Evolutionary conservation across 179 eudicot genomes (phyloP), one percentile per base, ranked within the genome.

Genomic region (Gypsophila paniculata): DNA sequence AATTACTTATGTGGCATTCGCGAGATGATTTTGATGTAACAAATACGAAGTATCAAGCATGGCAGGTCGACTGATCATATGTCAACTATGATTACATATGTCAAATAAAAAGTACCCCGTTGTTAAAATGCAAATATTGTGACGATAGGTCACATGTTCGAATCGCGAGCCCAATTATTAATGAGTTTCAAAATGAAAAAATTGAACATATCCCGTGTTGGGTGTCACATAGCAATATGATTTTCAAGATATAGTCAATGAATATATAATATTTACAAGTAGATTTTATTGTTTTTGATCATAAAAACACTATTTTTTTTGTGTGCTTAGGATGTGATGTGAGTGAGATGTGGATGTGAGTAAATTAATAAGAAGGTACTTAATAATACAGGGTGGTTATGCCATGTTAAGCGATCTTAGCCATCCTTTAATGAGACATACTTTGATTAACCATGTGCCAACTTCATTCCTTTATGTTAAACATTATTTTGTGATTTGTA

Each of bases 381-480:
- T 58, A 26, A 49, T 39, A 5, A 42, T 61, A 65, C 60, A 74
- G n/a, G 69, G 69, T 74, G 57, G 68, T 32, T 65, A 46, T 68
- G 72, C 69, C 75, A 70, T 78, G 58, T 74, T 46, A 74, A 64
- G 72, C 78, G 72, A 74, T 70, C 72, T 70, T 17, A 74, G 72
- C 64, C 81, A 64, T 64, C 75, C 82, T 74, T 78, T 78, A 65
- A 0, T 6, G 14, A 34, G 69, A 74, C 82, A 78, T 66, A n/a
- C 73, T 77, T 77, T 77, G 55, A 61, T 60, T 77, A 60, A 61
- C 72, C 80, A 77, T 77, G 80, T 77, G 80, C 59, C 67, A 77
- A 54, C 38, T 65, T 18, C 69, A 49, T 65, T 57, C 17, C 52
- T 44, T 59, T 38, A 60, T 59, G 5, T 42, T 14, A 26, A 2